These are phyloP conservation scores for Malassezia restricta DNA, from an alignment of 1,284 basidiomycete species.

Conservation along the genomic window DNA sequence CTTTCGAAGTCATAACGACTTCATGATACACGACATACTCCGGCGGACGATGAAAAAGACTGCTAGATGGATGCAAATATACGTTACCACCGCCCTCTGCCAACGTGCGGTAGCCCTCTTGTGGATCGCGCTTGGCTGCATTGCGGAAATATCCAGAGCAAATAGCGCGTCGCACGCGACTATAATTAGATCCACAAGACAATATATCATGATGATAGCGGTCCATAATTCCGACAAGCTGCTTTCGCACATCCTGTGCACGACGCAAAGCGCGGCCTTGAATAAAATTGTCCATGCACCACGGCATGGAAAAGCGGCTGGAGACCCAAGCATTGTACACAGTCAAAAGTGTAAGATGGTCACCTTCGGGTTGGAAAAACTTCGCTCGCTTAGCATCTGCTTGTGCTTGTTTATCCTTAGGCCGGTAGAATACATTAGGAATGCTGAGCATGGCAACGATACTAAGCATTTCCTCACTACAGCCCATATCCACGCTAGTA, in stretches of 20 bases:
- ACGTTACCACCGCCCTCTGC: slow-evolving; percentile 81
- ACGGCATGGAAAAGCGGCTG: slow-evolving; percentile 76
- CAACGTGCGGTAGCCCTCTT: slow-evolving; percentile 72
- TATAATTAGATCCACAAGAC: slow-evolving; percentile 81
- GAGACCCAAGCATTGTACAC: slow-evolving; percentile 98
- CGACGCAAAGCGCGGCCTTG: slow-evolving; percentile 90
- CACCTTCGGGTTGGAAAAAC: slow-evolving; percentile 71
- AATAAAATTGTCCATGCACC: slow-evolving; percentile 72
- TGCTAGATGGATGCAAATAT: slow-evolving; percentile 93
- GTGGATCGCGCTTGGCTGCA: slow-evolving; percentile 58
- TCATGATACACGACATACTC: slow-evolving; percentile 66
- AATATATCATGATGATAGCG: slow-evolving; percentile 94
- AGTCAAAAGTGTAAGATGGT: slow-evolving; percentile 83
- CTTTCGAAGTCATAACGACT: slow-evolving; percentile 59
- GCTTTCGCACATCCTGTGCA: slow-evolving; percentile 95
- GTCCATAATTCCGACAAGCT: slow-evolving; percentile 96
- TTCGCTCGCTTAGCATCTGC: slow-evolving; percentile 98
- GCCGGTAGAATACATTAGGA: slow-evolving; percentile 90
- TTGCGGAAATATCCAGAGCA: slow-evolving; percentile 60
- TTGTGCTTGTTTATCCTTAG: slow-evolving; percentile 97
- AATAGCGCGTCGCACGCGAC: slow-evolving; percentile 83
- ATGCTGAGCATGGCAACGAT: slow-evolving; percentile 96
- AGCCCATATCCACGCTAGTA: slow-evolving; percentile 84
- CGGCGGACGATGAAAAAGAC: slow-evolving; percentile 82
- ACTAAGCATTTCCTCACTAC: slow-evolving; percentile 90